These are phyloP conservation scores for Malus hybrid DNA, from an alignment of 331 rosid genomes.

Conservation along the genomic window DNA sequence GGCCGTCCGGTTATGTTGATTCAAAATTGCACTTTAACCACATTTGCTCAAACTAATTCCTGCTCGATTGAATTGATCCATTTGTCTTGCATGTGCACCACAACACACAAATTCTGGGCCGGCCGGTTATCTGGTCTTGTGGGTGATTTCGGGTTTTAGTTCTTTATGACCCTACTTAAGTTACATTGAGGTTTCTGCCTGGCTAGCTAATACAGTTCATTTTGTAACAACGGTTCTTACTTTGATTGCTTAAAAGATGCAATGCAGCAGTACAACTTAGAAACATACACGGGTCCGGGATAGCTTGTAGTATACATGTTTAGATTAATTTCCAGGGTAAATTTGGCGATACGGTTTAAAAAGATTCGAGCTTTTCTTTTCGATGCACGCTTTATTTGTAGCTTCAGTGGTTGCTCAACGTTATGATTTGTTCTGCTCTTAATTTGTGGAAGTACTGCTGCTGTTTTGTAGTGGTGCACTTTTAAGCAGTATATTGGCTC, in stretches of 20 bases:
- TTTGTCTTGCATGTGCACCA: not conserved
- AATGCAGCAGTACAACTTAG: not conserved
- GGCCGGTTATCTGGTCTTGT: not conserved
- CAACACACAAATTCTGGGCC: not conserved
- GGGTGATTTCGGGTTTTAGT: not conserved
- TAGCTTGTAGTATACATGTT: not conserved
- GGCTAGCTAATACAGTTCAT: not conserved
- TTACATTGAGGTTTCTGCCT: not conserved
- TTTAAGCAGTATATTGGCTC: constrained; percentile 18
- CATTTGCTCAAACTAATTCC: not conserved
- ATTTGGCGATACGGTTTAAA: not conserved
- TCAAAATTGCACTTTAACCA: not conserved
- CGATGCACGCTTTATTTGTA: not conserved
- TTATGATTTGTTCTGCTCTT: constrained; percentile 1
- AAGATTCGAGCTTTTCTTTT: not conserved
- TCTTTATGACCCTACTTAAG: not conserved
- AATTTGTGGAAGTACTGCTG: constrained; percentile 1
- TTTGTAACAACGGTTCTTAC: too few relatives aligned
- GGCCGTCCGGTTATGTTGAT: too few relatives aligned
- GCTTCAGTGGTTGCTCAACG: not conserved
- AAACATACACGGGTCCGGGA: not conserved
- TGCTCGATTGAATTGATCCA: not conserved
- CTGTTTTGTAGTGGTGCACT: constrained; percentile 19
- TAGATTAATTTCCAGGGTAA: not conserved
- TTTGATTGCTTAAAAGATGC: too few relatives aligned